Evolutionary conservation across 768 basidiomycete genomes (phyloP).

Genomic region (Russula griseocarnosa): DNA sequence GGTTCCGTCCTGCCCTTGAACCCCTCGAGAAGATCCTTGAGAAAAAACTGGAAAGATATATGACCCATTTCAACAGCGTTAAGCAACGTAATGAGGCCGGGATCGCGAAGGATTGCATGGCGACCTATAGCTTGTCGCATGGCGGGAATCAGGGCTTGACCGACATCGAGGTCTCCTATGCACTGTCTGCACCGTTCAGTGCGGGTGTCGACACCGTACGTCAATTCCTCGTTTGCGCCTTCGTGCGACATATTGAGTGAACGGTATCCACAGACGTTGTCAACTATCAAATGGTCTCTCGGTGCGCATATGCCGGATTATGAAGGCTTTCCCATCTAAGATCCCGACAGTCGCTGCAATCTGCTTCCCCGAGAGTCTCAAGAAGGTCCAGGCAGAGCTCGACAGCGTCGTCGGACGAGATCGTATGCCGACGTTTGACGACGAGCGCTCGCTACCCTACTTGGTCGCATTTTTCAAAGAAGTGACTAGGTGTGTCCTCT

Average conservation of each 20-base stretch:
- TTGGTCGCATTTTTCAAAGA: conserved; percentile 24
- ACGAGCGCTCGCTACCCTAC: conserved; percentile 22
- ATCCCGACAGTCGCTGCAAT: conserved; percentile 4
- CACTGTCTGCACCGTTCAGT: conserved; percentile 13
- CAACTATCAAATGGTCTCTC: conserved; percentile 7
- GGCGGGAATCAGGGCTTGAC: conserved; percentile 6
- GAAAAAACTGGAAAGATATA: neutral
- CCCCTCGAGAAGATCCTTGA: conserved; percentile 2
- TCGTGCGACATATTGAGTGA: neutral
- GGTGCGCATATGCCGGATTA: neutral
- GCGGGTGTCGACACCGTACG: conserved; percentile 22
- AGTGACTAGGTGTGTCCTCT: conserved; percentile 15
- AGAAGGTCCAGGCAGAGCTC: conserved; percentile 26
- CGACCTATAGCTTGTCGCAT: conserved; percentile 8
- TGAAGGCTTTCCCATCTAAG: neutral
- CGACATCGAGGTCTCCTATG: conserved; percentile 14
- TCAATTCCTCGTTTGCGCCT: neutral
- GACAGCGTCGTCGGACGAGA: conserved; percentile 23
- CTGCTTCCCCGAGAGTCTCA: conserved; percentile 19
- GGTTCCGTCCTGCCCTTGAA: conserved; percentile 15
- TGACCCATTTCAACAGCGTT: conserved; percentile 2
- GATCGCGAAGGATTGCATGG: conserved; percentile 16
- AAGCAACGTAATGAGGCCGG: conserved; percentile 4
- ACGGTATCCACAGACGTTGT: conserved; percentile 9
- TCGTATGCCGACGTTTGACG: conserved; percentile 25